phyloP scores from a whole-genome alignment of 768 basidiomycete genomes.

The Trametopsis cervina region DNA sequence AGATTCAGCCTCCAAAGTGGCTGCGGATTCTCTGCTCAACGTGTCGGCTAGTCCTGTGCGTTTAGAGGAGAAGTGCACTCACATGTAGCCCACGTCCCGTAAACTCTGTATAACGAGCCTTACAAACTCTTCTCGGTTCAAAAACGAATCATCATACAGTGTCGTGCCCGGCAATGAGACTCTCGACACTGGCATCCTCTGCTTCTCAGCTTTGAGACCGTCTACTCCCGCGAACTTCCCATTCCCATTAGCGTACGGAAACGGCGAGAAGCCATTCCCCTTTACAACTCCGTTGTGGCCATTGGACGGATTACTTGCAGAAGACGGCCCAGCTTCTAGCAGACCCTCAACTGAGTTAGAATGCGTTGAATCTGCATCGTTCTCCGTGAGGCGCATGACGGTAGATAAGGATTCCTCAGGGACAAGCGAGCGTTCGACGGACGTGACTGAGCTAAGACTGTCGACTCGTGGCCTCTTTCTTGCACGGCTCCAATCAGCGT shows the following conservation, averaged over 20 bases:
- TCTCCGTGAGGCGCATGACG: conserved; percentile 20
- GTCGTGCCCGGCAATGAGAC: conserved; percentile 67
- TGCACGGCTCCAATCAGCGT: conserved; percentile 18
- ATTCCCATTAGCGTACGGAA: conserved; percentile 17
- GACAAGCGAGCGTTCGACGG: conserved; percentile 19
- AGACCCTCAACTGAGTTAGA: conserved; percentile 18
- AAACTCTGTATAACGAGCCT: conserved; percentile 84
- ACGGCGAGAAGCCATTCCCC: conserved; percentile 18
- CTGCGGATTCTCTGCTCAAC: conserved; percentile 69
- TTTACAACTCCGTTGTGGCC: conserved; percentile 21
- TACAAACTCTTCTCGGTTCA: conserved; percentile 89
- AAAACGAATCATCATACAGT: conserved; percentile 69
- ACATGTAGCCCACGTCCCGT: conserved; percentile 75
- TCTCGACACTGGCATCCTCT: conserved; percentile 34
- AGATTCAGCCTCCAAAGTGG: conserved; percentile 86
- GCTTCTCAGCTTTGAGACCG: conserved; percentile 13
- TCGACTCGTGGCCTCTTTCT: conserved; percentile 23
- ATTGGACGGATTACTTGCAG: conserved; percentile 13
- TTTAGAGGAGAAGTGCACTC: conserved; percentile 13
- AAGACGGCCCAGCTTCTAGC: conserved; percentile 20
- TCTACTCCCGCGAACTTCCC: conserved; percentile 13
- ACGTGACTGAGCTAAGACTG: conserved; percentile 16
- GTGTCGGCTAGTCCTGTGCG: conserved; percentile 11
- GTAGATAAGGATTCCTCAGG: conserved; percentile 12
- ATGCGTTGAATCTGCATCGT: conserved; percentile 19